phyloP scores from a whole-genome alignment of 2,329 filamentous ascomycete genomes.

The Ceratocystis albifundus region DNA sequence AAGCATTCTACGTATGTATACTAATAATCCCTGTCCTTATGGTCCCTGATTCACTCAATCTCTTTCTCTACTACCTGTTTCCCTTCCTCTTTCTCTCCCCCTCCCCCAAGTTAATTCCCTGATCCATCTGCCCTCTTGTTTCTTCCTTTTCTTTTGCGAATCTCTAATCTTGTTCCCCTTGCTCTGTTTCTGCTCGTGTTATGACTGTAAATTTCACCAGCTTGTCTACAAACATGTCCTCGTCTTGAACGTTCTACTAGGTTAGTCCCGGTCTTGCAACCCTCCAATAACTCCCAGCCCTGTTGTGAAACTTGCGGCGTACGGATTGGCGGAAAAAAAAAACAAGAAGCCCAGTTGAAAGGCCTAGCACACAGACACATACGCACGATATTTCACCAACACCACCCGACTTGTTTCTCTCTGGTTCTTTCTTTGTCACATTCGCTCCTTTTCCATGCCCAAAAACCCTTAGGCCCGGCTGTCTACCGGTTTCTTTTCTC shows the following conservation, averaged over 20 bases:
- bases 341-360: background rate
- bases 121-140: conserved; percentile 2
- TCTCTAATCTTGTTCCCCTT: background rate
- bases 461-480: conserved; percentile 6
- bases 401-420: background rate
- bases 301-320: conserved; percentile 17
- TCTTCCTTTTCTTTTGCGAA: conserved; percentile 2
- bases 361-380: background rate
- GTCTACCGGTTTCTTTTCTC: background rate
- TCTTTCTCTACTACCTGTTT: background rate
- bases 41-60: conserved; percentile 7
- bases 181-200: background rate
- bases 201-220: background rate
- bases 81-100: background rate
- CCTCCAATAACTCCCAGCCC: conserved; percentile 15
- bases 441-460: conserved; percentile 8
- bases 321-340: conserved; percentile 6
- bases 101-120: background rate
- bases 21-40: conserved; percentile 1
- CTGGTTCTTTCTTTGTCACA: background rate
- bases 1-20: conserved; percentile 3
- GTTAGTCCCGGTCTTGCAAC: conserved; percentile 14
- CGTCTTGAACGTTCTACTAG: background rate
- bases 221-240: background rate
- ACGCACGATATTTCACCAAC: background rate